Evolutionary conservation across 106 monocot genomes (phyloP).

Genomic region (Vanilla planifolia): DNA sequence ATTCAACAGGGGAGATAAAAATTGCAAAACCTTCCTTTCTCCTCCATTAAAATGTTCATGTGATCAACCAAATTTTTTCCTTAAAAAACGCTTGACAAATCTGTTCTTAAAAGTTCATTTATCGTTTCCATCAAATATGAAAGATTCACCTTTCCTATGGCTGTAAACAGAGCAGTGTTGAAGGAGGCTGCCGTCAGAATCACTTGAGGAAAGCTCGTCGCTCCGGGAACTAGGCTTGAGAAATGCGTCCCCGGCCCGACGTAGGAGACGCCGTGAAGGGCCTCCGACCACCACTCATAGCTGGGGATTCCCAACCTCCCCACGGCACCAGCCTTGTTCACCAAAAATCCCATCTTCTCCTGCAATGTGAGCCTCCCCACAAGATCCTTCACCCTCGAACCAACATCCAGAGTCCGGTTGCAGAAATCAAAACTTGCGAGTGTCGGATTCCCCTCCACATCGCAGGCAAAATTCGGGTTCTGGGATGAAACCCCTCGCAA

Average conservation of each 20-base stretch:
- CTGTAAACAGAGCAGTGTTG: conserved; percentile 50
- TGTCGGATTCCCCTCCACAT: conserved; percentile 26
- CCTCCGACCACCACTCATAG: conserved; percentile 89
- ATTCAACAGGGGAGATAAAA: background rate
- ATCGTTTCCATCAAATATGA: background rate
- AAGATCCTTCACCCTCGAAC: conserved; percentile 34
- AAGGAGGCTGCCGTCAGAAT: conserved; percentile 75
- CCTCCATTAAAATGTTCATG: too few species aligned
- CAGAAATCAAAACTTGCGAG: conserved; percentile 36
- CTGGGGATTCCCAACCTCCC: conserved; percentile 51
- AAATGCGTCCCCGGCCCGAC: conserved; percentile 62
- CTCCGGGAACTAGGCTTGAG: conserved; percentile 47
- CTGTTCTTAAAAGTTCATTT: background rate
- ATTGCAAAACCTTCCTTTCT: conserved; percentile 1
- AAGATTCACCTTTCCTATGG: conserved; percentile 57
- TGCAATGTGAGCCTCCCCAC: conserved; percentile 45
- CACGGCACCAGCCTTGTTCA: conserved; percentile 41
- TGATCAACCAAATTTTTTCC: background rate
- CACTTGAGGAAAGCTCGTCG: conserved; percentile 66
- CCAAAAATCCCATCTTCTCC: conserved; percentile 61
- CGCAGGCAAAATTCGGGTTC: conserved; percentile 54
- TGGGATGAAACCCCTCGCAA: conserved; percentile 11
- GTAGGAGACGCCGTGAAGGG: conserved; percentile 69
- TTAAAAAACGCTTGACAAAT: too few species aligned
- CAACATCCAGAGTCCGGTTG: conserved; percentile 21